Evolutionary conservation across 2,329 filamentous ascomycete species (phyloP).

Genomic region (Neofusicoccum sp.): DNA sequence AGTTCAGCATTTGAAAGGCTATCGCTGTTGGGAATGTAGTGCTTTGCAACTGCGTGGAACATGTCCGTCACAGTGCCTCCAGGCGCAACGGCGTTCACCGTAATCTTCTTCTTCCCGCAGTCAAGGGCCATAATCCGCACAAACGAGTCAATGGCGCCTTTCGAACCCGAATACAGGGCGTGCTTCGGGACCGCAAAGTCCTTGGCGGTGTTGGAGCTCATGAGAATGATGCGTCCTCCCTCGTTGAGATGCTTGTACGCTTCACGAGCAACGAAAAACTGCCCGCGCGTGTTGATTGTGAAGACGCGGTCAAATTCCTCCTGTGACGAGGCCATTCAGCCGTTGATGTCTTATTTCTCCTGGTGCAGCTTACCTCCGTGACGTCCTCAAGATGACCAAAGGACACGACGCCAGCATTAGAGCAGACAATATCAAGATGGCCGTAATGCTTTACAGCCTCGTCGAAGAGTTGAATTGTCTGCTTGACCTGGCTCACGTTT

Average conservation of each 20-base stretch:
- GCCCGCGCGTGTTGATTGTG: conserved; percentile 24
- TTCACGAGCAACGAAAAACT: conserved; percentile 28
- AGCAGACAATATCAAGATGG: no score
- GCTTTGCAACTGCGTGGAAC: conserved; percentile 36
- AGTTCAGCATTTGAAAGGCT: conserved; percentile 25
- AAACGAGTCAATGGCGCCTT: conserved; percentile 38
- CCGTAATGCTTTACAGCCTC: conserved; percentile 18
- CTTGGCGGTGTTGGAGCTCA: conserved; percentile 21
- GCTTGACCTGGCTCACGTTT: conserved; percentile 32
- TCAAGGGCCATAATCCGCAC: conserved; percentile 30
- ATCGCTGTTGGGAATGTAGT: conserved; percentile 43
- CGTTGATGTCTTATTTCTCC: no score
- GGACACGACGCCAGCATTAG: no score
- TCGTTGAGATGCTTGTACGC: conserved; percentile 21
- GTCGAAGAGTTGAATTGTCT: conserved; percentile 33
- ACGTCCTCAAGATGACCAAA: no score
- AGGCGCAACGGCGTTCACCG: conserved; percentile 38
- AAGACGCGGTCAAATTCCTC: no score
- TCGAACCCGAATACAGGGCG: conserved; percentile 38
- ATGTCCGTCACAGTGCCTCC: conserved; percentile 39
- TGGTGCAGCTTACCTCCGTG: no score
- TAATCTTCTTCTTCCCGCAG: conserved; percentile 39
- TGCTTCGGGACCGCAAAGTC: conserved; percentile 33
- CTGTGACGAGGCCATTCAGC: no score
- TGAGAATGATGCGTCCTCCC: conserved; percentile 20